Base-by-base conservation (phyloP, 768 basidiomycete genomes). In the Tricholoma terreum region DNA sequence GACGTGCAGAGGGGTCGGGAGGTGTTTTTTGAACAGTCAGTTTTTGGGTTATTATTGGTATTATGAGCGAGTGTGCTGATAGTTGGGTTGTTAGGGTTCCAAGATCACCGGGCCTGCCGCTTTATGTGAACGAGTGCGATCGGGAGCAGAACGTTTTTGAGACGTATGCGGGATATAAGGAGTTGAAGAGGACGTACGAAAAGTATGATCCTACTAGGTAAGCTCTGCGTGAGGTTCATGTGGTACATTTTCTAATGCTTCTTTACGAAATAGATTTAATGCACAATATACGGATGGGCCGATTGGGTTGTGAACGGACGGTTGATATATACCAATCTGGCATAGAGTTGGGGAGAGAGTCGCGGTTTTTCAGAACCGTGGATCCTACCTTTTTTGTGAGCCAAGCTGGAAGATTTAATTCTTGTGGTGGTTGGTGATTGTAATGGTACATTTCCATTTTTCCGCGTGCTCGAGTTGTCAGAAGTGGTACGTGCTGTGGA, bases 151-250 rank as follows among this genome's bases (percentile, higher is more conserved):
- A 73, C 31, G 73, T 73, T 1, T 78, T 76, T 55, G 61, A 68
- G 19, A 75, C 73, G 21, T 79, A 79, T 60, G 74, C 73, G 5
- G 63, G 67, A 12, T 77, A 68, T 50, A 64, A 73, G 7, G 70
- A 72, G 35, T 55, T 79, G 61, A 71, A 69, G 50, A 50, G 58
- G 10, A 75, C 72, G 0, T 77, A 79, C 58, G 63, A 65, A 7
- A 79, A 78, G 59, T 79, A 79, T 55, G 78, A 79, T 61, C 77
- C 77, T 24, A 72, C 67, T 5, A 63, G 76, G 77, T 75, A 54
- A 54, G 69, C 58, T 17, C 22, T 21, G 10, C 35, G 15, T 33
- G 21, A 6, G 24, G 24, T 35, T 35, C 34, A 35, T 35, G 34
- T 14, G 34, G 34, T 35, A 9, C 8, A 9, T 2, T 35, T 38